These are phyloP conservation scores for Beauveria brongniartii DNA, from an alignment of 2,329 filamentous ascomycete genomes.

Conservation along the genomic window DNA sequence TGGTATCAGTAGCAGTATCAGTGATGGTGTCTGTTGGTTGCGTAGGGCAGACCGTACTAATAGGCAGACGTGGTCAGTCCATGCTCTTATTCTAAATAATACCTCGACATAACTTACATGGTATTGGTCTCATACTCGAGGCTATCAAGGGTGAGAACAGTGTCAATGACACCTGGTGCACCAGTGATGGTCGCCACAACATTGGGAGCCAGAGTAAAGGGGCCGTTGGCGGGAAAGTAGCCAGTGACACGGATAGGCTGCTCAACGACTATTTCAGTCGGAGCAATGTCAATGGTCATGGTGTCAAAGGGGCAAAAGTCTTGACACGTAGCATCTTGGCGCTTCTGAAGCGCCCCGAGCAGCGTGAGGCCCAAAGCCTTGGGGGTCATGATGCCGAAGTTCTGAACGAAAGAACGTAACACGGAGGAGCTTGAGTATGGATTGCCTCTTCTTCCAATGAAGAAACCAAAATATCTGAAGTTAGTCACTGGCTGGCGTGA, in stretches of 20 bases:
- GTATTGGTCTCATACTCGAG: neutral
- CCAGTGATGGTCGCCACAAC: neutral
- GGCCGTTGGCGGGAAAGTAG: constrained; percentile 3
- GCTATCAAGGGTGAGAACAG: neutral
- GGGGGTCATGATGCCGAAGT: neutral
- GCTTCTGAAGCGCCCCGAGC: neutral
- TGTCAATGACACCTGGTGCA: constrained; percentile 3
- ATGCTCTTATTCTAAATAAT: neutral
- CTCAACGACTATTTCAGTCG: neutral
- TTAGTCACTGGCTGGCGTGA: neutral
- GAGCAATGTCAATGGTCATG: neutral
- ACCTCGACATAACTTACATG: neutral
- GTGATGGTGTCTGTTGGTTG: neutral
- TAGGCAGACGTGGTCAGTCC: neutral
- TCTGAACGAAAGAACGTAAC: neutral
- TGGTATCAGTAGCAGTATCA: neutral
- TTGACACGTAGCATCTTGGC: neutral
- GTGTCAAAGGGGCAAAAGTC: constrained; percentile 4
- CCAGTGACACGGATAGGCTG: constrained; percentile 3
- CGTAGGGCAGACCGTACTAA: neutral
- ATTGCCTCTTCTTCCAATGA: neutral
- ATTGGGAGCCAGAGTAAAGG: neutral
- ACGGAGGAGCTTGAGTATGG: neutral
- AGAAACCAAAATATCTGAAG: neutral
- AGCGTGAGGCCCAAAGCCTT: constrained; percentile 1